phyloP scores from a whole-genome alignment of 1,284 basidiomycete species.

The Omphalotus olearius region DNA sequence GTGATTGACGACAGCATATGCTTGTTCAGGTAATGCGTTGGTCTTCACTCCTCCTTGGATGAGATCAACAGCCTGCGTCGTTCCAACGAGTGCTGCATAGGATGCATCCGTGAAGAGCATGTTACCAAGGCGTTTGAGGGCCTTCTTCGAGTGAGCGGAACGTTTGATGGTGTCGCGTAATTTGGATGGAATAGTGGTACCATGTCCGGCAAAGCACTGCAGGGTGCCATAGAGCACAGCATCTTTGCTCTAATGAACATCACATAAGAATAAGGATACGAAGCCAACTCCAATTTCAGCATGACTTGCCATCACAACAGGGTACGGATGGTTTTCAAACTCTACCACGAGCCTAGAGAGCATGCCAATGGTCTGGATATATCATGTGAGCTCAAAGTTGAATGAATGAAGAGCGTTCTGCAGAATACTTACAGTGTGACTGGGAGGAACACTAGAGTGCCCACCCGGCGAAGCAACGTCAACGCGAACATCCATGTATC shows the following conservation, averaged over 20 bases:
- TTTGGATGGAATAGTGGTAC: conserved; percentile 26
- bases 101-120: conserved; percentile 21
- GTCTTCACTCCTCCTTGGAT: conserved; percentile 55
- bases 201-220: conserved; percentile 29
- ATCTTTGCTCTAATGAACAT: conserved; percentile 16
- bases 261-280: conserved; percentile 8
- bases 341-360: conserved; percentile 36
- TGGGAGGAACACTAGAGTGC: conserved; percentile 49
- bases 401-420: background rate
- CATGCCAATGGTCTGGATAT: conserved; percentile 39
- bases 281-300: background rate
- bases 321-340: conserved; percentile 40
- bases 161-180: conserved; percentile 23
- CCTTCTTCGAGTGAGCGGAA: conserved; percentile 19
- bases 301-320: conserved; percentile 22
- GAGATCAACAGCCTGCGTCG: conserved; percentile 56
- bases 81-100: conserved; percentile 31
- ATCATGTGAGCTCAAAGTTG: background rate
- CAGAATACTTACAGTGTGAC: conserved; percentile 28
- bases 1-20: conserved; percentile 55
- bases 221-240: conserved; percentile 24
- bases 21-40: conserved; percentile 58
- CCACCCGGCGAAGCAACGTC: conserved; percentile 45
- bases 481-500: conserved; percentile 44
- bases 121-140: conserved; percentile 27